Evolutionary conservation across 495 filamentous ascomycete genomes (phyloP), one percentile per base, ranked within the genome.

Genomic region (Hypoxylon fragiforme): DNA sequence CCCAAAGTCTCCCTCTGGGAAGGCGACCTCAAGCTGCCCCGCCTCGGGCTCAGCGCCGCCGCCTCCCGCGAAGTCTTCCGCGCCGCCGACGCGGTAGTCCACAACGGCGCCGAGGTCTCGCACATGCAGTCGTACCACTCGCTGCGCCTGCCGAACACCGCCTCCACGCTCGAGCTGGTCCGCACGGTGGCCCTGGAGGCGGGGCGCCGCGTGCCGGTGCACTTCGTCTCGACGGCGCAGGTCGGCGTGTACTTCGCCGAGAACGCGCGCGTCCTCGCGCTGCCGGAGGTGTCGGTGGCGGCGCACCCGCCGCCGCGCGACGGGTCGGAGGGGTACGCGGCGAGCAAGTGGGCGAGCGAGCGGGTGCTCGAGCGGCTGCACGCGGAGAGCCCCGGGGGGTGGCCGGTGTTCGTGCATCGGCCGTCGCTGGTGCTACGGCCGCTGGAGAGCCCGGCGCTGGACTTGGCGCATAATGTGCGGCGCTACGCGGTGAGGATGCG

Each of bases 331-430:
- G 81, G 81, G 0, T 85, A 83, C 46, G 57, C 60, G 0, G 69
- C 78, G 0, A 63, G 69, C 2, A 81, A 81, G 22, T 85, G 82
- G 81, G 81, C 74, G 1, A 73, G 76, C 45, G 82, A 85, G 62
- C 46, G 42, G 5, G 60, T 71, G 18, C 64, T 85, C 0, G 79
- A 83, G 58, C 62, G 64, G 2, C 59, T 61, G 9, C 28, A 3
- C 22, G 9, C 26, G 45, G 6, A n/a, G 2, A 5, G 34, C 18
- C 4, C 2, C 9, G 8, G 8, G 3, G 34, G 14, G 2, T 37
- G 34, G 34, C 13, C 34, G 13, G 14, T 37, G 2, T 15, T 15
- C 4, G 13, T 37, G 8, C 34, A 37, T 18, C 34, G 34, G 13
- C 34, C 34, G 13, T 16, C 13, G 3, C 3, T 16, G 8, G 13